A percentile compares a stretch with the other conserved stretches of the same genome.
phyloP scores from a whole-genome alignment of 2,329 filamentous ascomycete genomes.

The Phaeosphaeria sp. region DNA sequence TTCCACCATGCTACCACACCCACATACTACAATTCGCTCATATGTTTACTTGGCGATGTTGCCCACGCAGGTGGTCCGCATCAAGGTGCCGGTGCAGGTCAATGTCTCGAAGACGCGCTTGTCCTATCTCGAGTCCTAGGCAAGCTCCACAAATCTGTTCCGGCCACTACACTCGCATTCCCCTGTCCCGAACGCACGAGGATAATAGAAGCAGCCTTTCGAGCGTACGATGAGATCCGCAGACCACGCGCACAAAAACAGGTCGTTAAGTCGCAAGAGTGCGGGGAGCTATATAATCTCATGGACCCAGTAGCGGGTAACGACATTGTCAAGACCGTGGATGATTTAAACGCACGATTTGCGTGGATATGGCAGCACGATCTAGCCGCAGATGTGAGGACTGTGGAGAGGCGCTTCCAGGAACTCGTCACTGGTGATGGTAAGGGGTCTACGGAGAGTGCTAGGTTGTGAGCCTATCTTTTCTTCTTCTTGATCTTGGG shows the following conservation, averaged over 20 bases:
- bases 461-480: constrained; percentile 5
- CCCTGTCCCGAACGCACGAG: constrained; percentile 11
- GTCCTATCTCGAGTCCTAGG: constrained; percentile 31
- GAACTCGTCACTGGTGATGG: neutral
- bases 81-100: constrained; percentile 38
- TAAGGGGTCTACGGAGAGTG: neutral
- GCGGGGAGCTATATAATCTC: constrained; percentile 22
- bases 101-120: constrained; percentile 38
- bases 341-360: constrained; percentile 20
- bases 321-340: constrained; percentile 19
- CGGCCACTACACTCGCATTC: neutral
- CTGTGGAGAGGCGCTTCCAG: constrained; percentile 2
- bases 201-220: constrained; percentile 24
- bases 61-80: constrained; percentile 35
- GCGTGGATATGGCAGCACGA: constrained; percentile 33
- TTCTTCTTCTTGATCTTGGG: neutral
- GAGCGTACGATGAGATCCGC: constrained; percentile 29
- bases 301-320: constrained; percentile 6
- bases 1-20: constrained; percentile 33
- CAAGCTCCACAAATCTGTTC: constrained; percentile 7
- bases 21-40: constrained; percentile 27
- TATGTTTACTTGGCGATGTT: constrained; percentile 35
- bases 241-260: constrained; percentile 33
- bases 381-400: constrained; percentile 18
- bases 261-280: constrained; percentile 21